Evolutionary conservation across 169 alveolate genomes (phyloP).

Genomic region (Cryptosporidium ubiquitum): DNA sequence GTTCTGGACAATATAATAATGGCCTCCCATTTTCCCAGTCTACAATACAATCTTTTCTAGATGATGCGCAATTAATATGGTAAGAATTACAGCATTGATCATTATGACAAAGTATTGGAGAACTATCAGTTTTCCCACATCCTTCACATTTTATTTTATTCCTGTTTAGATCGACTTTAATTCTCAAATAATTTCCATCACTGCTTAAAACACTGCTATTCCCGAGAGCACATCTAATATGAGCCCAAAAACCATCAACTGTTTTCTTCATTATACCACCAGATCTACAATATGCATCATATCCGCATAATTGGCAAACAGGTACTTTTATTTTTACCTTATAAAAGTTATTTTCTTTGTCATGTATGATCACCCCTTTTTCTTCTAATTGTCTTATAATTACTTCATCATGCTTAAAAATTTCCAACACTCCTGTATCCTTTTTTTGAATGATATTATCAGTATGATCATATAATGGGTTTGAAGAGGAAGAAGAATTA

Average conservation of each 20-base stretch:
- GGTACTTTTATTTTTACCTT: constrained; percentile 48
- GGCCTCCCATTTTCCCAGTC: constrained; percentile 67
- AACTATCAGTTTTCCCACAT: constrained; percentile 30
- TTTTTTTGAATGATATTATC: neutral
- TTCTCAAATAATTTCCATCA: constrained; percentile 51
- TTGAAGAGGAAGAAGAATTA: neutral
- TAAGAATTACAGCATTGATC: constrained; percentile 21
- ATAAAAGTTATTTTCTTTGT: neutral
- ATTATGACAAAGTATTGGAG: constrained; percentile 61
- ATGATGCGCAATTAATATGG: constrained; percentile 63
- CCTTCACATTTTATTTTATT: constrained; percentile 58
- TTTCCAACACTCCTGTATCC: neutral
- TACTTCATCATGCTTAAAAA: neutral
- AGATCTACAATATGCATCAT: constrained; percentile 51
- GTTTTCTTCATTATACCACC: constrained; percentile 74
- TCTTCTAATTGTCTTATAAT: constrained; percentile 8
- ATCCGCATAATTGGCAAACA: constrained; percentile 67
- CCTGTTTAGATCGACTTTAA: constrained; percentile 33
- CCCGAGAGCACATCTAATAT: constrained; percentile 60
- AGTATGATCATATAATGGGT: too few relatives aligned
- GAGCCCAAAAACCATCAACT: constrained; percentile 57
- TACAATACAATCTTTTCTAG: constrained; percentile 47
- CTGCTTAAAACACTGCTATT: constrained; percentile 24
- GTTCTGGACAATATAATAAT: constrained; percentile 60
- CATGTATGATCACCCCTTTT: neutral